These are phyloP conservation scores for Talaromyces ruber DNA, from an alignment of 495 filamentous ascomycete species.

Conservation along the genomic window DNA sequence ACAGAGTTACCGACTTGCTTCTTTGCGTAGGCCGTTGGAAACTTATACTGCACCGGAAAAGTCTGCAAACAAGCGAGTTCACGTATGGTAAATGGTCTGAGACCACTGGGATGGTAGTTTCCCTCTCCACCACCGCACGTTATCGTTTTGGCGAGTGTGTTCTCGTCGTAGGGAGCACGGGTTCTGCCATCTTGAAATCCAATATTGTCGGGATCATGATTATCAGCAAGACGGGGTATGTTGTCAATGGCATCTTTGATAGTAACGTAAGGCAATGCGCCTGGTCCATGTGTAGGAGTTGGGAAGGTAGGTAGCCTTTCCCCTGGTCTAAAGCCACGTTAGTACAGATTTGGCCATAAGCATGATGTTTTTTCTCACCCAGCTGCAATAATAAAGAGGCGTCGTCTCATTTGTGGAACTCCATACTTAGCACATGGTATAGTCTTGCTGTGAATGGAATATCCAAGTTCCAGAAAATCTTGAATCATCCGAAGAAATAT, in stretches of 20 bases:
- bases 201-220: slow-evolving; percentile 36
- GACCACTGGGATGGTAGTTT: slow-evolving; percentile 61
- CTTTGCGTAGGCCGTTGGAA: slow-evolving; percentile 36
- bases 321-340: slow-evolving; percentile 48
- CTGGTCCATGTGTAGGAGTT: slow-evolving; percentile 47
- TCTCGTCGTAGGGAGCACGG: slow-evolving; percentile 29
- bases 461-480: slow-evolving; percentile 57
- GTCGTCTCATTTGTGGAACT: slow-evolving; percentile 47
- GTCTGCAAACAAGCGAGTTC: slow-evolving; percentile 72
- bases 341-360: slow-evolving; percentile 11
- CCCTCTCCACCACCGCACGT: slow-evolving; percentile 60
- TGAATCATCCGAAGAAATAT: slow-evolving; percentile 53
- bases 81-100: slow-evolving; percentile 55
- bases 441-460: slow-evolving; percentile 56
- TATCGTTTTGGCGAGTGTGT: slow-evolving; percentile 49
- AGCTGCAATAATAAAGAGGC: slow-evolving; percentile 72
- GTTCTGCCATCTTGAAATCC: slow-evolving; percentile 13
- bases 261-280: slow-evolving; percentile 25
- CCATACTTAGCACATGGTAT: slow-evolving; percentile 51
- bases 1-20: slow-evolving; percentile 87
- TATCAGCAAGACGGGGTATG: slow-evolving; percentile 28
- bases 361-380: slow-evolving; percentile 41
- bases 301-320: slow-evolving; percentile 67
- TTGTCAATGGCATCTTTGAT: slow-evolving; percentile 38
- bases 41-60: slow-evolving; percentile 60